A percentile compares a stretch with the other conserved stretches of the same genome.
phyloP scores from a whole-genome alignment of 108 stramenopile species.

The Skeletonema costatum region DNA sequence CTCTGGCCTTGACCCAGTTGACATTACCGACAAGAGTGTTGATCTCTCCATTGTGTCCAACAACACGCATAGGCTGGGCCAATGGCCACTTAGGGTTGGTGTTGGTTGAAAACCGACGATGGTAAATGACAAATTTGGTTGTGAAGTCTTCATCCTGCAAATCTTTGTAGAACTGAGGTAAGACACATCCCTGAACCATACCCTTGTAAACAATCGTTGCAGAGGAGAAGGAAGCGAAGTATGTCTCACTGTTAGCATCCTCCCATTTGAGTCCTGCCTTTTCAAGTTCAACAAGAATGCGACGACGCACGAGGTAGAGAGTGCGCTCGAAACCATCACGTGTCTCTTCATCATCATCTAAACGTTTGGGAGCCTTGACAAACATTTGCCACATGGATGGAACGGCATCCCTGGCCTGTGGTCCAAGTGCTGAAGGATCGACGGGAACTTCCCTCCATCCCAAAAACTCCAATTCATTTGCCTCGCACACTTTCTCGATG shows the following conservation, averaged over 20 bases:
- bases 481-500: conserved; percentile 79
- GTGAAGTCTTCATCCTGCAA: conserved; percentile 81
- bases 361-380: conserved; percentile 83
- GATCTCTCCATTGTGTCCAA: conserved; percentile 97
- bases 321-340: conserved; percentile 96
- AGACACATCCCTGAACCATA: conserved; percentile 86
- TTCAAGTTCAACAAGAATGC: conserved; percentile 76
- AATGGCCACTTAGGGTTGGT: conserved; percentile 94
- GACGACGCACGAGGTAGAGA: conserved; percentile 86
- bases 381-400: conserved; percentile 94
- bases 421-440: conserved; percentile 70
- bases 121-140: conserved; percentile 91
- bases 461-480: conserved; percentile 86
- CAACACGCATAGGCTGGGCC: conserved; percentile 94
- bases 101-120: conserved; percentile 94
- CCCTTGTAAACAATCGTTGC: conserved; percentile 96
- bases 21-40: conserved; percentile 95
- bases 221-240: conserved; percentile 85
- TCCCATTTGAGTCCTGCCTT: conserved; percentile 64
- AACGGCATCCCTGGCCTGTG: conserved; percentile 63
- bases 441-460: conserved; percentile 93
- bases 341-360: conserved; percentile 63
- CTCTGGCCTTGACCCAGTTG: conserved; percentile 96
- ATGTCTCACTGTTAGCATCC: conserved; percentile 73
- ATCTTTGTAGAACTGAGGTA: conserved; percentile 90